phyloP scores from a whole-genome alignment of 164 flowering plant species.

The Amborella trichopoda region DNA sequence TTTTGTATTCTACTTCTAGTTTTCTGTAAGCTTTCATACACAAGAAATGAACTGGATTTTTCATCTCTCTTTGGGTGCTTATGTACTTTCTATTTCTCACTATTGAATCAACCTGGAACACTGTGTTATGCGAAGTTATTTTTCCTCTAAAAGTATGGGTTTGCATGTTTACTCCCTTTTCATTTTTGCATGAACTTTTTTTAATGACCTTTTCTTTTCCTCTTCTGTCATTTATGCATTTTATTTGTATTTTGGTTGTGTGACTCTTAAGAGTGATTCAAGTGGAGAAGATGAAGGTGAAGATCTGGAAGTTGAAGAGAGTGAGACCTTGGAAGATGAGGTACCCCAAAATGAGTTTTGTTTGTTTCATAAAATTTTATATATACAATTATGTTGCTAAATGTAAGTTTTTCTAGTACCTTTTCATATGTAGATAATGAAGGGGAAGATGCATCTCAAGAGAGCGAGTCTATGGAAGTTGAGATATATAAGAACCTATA shows the following conservation, averaged over 20 bases:
- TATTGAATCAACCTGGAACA: not conserved
- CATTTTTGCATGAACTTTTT: too few relatives aligned
- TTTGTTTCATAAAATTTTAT: not conserved
- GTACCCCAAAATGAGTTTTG: conserved; percentile 1
- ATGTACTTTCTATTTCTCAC: not conserved
- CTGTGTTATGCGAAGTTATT: too few relatives aligned
- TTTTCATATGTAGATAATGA: conserved; percentile 1
- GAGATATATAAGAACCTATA: conserved; percentile 1
- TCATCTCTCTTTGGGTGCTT: not conserved
- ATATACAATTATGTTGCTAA: not conserved
- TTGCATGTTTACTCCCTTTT: too few relatives aligned
- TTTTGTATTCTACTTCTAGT: not conserved
- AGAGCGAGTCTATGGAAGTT: conserved; percentile 3
- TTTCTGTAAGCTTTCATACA: too few relatives aligned
- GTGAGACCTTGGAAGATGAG: conserved; percentile 46
- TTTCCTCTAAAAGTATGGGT: too few relatives aligned
- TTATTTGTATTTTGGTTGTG: too few relatives aligned
- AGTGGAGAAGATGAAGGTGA: conserved; percentile 10
- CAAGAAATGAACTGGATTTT: not conserved
- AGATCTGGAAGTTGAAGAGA: conserved; percentile 18
- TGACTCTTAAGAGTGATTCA: conserved; percentile 5
- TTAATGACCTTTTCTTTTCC: too few relatives aligned
- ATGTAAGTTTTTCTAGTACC: too few relatives aligned
- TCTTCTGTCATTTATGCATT: too few relatives aligned
- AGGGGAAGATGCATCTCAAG: not conserved